Percentiles rank a stretch among this genome's conserved stretches.
Evolutionary conservation across 2,329 filamentous ascomycete genomes (phyloP).

Genomic region (Trichoderma hamatum): DNA sequence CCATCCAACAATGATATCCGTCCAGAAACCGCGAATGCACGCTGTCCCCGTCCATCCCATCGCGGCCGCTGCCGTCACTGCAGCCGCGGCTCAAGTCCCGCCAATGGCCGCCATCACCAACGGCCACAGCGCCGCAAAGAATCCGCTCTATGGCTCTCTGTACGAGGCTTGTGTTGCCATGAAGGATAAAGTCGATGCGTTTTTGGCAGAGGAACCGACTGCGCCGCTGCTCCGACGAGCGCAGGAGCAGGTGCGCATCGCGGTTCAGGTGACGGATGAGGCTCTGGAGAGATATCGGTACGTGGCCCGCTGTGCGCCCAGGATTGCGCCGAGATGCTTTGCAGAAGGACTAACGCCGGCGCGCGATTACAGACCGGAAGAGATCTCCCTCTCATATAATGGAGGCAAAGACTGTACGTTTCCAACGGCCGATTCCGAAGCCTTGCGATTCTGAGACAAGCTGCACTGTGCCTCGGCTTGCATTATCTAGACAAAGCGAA

Average conservation of each 20-base stretch:
- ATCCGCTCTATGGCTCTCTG: conserved; percentile 5
- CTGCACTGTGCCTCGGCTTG: not conserved
- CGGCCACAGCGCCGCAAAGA: conserved; percentile 6
- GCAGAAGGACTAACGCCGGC: not conserved
- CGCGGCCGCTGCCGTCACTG: not conserved
- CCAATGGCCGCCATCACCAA: conserved; percentile 7
- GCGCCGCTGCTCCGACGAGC: conserved; percentile 57
- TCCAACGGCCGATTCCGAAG: not conserved
- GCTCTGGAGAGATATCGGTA: conserved; percentile 77
- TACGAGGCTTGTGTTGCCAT: conserved; percentile 23
- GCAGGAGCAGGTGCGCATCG: conserved; percentile 73
- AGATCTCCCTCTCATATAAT: conserved; percentile 92
- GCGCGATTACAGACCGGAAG: conserved; percentile 59
- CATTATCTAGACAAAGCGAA: not conserved
- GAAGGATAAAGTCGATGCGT: conserved; percentile 22
- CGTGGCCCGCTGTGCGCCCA: conserved; percentile 34
- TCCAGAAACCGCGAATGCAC: conserved; percentile 15
- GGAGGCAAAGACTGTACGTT: conserved; percentile 85
- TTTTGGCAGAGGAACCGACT: conserved; percentile 15
- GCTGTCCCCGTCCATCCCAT: conserved; percentile 1
- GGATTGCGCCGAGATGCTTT: not conserved
- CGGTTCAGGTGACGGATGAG: conserved; percentile 73
- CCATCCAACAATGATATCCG: conserved; percentile 2
- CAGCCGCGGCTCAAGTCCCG: not conserved
- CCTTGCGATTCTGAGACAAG: not conserved